These are phyloP conservation scores for Penicillium ochrochloron DNA, from an alignment of 495 filamentous ascomycete species.

Conservation along the genomic window DNA sequence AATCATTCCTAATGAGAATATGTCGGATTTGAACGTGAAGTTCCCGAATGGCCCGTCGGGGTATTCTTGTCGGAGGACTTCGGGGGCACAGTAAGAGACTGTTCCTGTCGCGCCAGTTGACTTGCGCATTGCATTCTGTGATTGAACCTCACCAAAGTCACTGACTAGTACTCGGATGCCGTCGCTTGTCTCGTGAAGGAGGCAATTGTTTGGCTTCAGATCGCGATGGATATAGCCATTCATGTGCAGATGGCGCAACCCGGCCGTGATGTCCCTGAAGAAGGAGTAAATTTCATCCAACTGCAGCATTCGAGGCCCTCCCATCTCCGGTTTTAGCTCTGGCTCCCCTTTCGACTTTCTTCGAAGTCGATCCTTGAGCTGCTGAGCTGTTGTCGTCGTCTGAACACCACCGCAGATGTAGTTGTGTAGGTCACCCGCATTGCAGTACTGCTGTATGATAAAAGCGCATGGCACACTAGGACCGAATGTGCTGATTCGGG, in stretches of 20 bases:
- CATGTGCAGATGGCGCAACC: conserved; percentile 86
- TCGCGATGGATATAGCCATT: conserved; percentile 96
- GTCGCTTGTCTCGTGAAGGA: conserved; percentile 76
- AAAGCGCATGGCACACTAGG: conserved; percentile 94
- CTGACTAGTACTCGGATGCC: conserved; percentile 83
- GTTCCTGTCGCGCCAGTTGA: conserved; percentile 95
- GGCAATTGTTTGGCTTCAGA: conserved; percentile 93
- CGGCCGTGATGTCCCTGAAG: conserved; percentile 93
- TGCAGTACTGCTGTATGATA: conserved; percentile 97
- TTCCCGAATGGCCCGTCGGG: conserved; percentile 78
- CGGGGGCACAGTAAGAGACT: conserved; percentile 96
- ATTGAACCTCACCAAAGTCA: conserved; percentile 95
- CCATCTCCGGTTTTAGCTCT: conserved; percentile 53
- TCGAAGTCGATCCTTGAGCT: conserved; percentile 84
- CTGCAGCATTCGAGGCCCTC: conserved; percentile 66
- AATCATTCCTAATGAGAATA: conserved; percentile 98
- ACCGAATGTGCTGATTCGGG: conserved; percentile 79
- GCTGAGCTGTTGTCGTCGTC: conserved; percentile 68
- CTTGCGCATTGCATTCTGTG: conserved; percentile 74
- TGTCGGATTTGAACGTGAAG: conserved; percentile 93
- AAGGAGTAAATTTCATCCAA: conserved; percentile 96
- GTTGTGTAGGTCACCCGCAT: conserved; percentile 86
- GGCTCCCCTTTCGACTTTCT: conserved; percentile 70
- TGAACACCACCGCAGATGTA: conserved; percentile 75
- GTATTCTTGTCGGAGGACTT: conserved; percentile 75